A percentile compares a stretch with the other conserved stretches of the same genome.
phyloP scores from a whole-genome alignment of 2,329 filamentous ascomycete genomes.

The Talaromyces pinophilus region DNA sequence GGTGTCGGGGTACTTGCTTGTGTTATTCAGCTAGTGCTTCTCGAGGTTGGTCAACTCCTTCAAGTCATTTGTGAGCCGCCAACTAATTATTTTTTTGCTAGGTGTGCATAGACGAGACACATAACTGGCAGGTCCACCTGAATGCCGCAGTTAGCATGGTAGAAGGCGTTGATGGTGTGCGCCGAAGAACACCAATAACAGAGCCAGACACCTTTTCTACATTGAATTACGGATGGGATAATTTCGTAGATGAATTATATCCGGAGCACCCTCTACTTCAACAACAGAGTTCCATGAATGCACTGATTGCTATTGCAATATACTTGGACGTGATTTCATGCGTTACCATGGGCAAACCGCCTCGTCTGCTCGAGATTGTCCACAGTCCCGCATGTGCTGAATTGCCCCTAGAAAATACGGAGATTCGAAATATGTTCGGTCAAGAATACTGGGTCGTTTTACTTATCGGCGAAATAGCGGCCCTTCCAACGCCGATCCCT shows the following conservation, averaged over 20 bases:
- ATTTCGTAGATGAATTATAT: slow-evolving; percentile 11
- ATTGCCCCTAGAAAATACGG: background rate
- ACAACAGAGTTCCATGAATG: slow-evolving; percentile 15
- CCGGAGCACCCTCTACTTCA: slow-evolving; percentile 6
- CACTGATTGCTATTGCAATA: slow-evolving; percentile 10
- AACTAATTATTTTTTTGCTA: background rate
- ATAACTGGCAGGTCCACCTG: slow-evolving; percentile 14
- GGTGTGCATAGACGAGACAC: slow-evolving; percentile 14
- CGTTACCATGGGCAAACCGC: slow-evolving; percentile 12
- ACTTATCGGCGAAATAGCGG: slow-evolving; percentile 10
- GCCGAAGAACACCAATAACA: slow-evolving; percentile 1
- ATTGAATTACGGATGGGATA: background rate
- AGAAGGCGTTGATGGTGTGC: background rate
- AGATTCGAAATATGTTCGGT: slow-evolving; percentile 13
- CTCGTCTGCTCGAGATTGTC: slow-evolving; percentile 1
- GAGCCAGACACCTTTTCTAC: background rate
- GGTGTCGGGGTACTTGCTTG: slow-evolving; percentile 10
- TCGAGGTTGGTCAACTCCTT: background rate
- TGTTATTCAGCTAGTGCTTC: slow-evolving; percentile 13
- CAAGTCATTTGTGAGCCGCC: background rate
- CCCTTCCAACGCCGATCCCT: background rate
- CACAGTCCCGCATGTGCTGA: background rate
- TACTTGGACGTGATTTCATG: slow-evolving; percentile 11
- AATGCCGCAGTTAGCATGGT: slow-evolving; percentile 13
- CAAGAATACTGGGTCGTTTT: slow-evolving; percentile 9